Evolutionary conservation across 345 rosid genomes (phyloP), one percentile per base, ranked within the genome.

Genomic region (Schrenkiella parvula): DNA sequence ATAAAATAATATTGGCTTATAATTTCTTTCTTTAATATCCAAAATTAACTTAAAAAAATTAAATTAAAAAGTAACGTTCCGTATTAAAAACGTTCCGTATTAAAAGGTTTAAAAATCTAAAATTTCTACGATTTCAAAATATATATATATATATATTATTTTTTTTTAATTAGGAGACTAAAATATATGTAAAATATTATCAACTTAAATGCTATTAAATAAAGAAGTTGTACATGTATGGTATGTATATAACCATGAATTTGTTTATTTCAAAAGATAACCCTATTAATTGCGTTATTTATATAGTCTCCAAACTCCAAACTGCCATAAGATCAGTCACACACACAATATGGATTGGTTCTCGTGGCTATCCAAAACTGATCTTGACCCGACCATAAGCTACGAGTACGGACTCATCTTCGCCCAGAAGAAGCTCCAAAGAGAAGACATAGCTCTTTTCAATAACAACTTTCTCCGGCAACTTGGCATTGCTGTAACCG

Each of bases 391-490:
- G 0, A 78, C 87, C 4, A 79, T 88, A 1, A 75, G 80, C 77
- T 88, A 89, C 23, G 85, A 86, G 48, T 90, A 93, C 46, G 91
- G 89, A 62, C 86, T 85, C 32, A 72, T 72, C 11, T 83, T 93
- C 47, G 64, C 83, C 4, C 83, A 80, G 12, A 90, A 88, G 46
- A 83, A 93, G 81, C 93, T 93, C 64, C 83, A 70, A 22, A 66
- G 63, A 15, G 92, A 88, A 57, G 98, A 93, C 63, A 55, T 93
- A n/a, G n/a, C 81, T 51, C 66, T 77, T 77, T 89, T 93, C 73
- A 79, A 87, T 85, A 96, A 93, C 61, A 93, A 84, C 19, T 86
- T 84, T 66, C 98, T 93, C 53, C 86, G 77, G 23, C 83, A 88
- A 72, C 87, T 86, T 83, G 98, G 98, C 29, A 82, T 93, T 35